Percentiles rank a stretch among this genome's conserved stretches.
phyloP scores from a whole-genome alignment of 495 filamentous ascomycete species.

The Xylaria intraflava region DNA sequence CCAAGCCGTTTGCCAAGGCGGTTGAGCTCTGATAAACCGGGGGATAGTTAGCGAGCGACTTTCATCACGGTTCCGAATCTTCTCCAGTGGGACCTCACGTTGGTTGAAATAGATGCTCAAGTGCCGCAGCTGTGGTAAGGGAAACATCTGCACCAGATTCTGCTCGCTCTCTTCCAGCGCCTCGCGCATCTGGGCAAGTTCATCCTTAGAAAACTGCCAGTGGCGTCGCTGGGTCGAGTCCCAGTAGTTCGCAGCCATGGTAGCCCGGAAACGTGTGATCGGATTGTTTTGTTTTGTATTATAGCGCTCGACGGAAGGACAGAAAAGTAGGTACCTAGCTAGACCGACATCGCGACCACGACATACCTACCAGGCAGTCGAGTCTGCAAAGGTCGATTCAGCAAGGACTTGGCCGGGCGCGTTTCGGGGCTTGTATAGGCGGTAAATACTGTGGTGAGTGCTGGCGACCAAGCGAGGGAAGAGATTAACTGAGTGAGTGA shows the following conservation, averaged over 20 bases:
- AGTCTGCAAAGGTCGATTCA: neutral
- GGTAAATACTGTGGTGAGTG: too few relatives aligned
- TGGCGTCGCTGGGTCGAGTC: slow-evolving; percentile 80
- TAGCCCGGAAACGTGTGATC: neutral
- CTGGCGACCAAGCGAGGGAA: too few relatives aligned
- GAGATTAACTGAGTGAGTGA: neutral
- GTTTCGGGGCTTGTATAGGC: neutral
- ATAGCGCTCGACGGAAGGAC: neutral
- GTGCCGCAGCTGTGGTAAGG: slow-evolving; percentile 72
- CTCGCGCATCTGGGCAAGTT: slow-evolving; percentile 65
- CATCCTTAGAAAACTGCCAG: slow-evolving; percentile 83
- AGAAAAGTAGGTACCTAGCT: neutral
- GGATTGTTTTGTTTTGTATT: neutral
- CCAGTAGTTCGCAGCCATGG: slow-evolving; percentile 97
- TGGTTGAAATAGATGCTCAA: slow-evolving; percentile 90
- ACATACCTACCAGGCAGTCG: neutral
- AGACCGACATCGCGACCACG: neutral
- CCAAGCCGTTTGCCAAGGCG: slow-evolving; percentile 73
- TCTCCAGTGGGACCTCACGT: slow-evolving; percentile 48
- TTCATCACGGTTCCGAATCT: neutral
- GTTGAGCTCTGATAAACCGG: slow-evolving; percentile 55
- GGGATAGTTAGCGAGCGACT: neutral
- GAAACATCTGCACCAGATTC: slow-evolving; percentile 64
- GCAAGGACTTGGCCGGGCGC: neutral
- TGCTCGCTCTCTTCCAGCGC: slow-evolving; percentile 67